Evolutionary conservation across 106 monocot species (phyloP), one percentile per base, ranked within the genome.

Genomic region (Agapanthus africanus): DNA sequence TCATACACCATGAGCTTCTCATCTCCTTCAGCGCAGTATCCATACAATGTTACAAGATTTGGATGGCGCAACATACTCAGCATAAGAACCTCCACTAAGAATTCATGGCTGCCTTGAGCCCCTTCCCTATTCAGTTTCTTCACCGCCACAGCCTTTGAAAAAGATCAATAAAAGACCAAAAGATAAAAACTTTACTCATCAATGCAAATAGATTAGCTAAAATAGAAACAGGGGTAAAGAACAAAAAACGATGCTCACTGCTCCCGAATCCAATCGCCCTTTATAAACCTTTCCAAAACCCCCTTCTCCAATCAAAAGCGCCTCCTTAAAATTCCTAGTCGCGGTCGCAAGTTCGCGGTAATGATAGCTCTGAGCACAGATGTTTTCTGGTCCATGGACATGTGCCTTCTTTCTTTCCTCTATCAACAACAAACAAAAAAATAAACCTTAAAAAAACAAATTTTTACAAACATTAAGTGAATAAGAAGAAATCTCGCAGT

Each of bases 221-320:
- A n/a, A n/a, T n/a, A 63, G 40, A 30, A 27, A n/a, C 3, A 37
- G 0, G 37, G 37, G 11, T 22, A 32, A 51, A 16, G 27, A 3
- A 65, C 67, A n/a, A 7, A 70, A 36, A 40, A 38, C 9, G 30
- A 22, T 8, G 44, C 70, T 70, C 77, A 67, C 94, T 88, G 78
- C 79, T 10, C 83, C 81, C 19, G 72, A 74, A 21, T 82, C 75
- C 7, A 91, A 63, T 18, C 67, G 80, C 23, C 91, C 95, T 49
- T 85, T 95, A 73, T 75, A 95, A 3, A 91, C 95, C 54, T 76
- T 87, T 32, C 94, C 94, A 34, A 95, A 95, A 18, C 94, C 94
- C 14, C 91, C 91, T 65, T 91, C 88, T 49, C 94, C 94, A 22
- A 95, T 70, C 69, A 91, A 71, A 85, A 88, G 87, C 38, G 67